phyloP scores from a whole-genome alignment of 2,329 filamentous ascomycete genomes.

The Exophiala xenobiotica region DNA sequence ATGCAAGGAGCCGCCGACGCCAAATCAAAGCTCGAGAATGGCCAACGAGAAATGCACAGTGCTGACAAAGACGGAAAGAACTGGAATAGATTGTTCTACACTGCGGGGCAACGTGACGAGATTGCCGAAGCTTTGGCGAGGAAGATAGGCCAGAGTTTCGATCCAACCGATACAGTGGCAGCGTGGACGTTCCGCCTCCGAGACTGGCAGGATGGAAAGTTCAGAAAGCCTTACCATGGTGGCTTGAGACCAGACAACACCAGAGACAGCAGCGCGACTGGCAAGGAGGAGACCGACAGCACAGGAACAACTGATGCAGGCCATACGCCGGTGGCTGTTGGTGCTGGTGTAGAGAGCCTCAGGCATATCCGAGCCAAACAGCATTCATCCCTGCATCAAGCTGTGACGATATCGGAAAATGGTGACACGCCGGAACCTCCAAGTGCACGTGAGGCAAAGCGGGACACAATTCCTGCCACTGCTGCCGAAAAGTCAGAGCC shows the following conservation, averaged over 20 bases:
- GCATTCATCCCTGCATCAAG: too few species aligned
- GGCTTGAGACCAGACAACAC: conserved; percentile 22
- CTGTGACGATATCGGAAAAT: too few species aligned
- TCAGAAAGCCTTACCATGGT: conserved; percentile 23
- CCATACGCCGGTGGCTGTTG: too few species aligned
- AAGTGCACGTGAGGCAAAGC: neutral
- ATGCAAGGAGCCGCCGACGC: conserved; percentile 76
- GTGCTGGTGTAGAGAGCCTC: too few species aligned
- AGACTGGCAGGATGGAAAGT: conserved; percentile 16
- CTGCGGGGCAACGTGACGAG: neutral
- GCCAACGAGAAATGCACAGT: conserved; percentile 74
- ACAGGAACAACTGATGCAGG: neutral
- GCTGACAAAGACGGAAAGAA: conserved; percentile 70
- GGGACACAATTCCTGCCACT: neutral
- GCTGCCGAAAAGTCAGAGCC: neutral
- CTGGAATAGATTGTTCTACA: conserved; percentile 86
- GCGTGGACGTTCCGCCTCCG: conserved; percentile 19
- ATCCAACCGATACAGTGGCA: conserved; percentile 14
- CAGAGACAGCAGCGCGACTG: neutral
- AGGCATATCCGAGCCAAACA: too few species aligned
- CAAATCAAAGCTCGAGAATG: conserved; percentile 87
- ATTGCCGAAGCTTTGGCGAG: conserved; percentile 9
- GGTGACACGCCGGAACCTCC: too few species aligned
- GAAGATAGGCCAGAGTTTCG: conserved; percentile 7
- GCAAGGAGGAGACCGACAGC: neutral